These are phyloP conservation scores for Mycena pura DNA, from an alignment of 768 basidiomycete genomes.

Conservation along the genomic window DNA sequence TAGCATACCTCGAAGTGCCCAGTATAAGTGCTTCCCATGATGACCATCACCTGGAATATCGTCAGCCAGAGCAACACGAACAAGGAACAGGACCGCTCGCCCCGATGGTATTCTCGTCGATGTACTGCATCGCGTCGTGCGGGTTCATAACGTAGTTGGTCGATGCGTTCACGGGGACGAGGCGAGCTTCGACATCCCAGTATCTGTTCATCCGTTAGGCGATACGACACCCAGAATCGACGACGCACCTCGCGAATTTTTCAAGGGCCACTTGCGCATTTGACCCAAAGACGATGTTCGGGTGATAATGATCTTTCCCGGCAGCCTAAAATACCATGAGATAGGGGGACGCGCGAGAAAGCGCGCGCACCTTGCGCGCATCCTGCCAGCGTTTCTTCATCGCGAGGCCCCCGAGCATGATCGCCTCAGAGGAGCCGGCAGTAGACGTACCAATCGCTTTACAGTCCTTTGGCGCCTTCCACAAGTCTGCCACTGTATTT, in stretches of 20 bases:
- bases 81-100: conserved; percentile 20
- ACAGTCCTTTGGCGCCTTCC: conserved; percentile 65
- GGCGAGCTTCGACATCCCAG: conserved; percentile 67
- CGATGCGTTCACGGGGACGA: conserved; percentile 52
- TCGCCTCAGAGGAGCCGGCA: conserved; percentile 70
- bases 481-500: conserved; percentile 57
- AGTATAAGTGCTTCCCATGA: conserved; percentile 61
- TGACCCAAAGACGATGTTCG: conserved; percentile 64
- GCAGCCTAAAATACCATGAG: conserved; percentile 38
- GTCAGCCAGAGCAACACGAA: neutral
- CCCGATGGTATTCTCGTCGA: conserved; percentile 77
- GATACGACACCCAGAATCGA: neutral
- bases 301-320: conserved; percentile 60
- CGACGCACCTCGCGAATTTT: conserved; percentile 61
- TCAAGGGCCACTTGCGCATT: conserved; percentile 71
- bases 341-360: neutral
- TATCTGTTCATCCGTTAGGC: conserved; percentile 39
- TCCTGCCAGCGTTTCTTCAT: conserved; percentile 69
- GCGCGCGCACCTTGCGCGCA: conserved; percentile 48
- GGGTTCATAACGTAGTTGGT: conserved; percentile 62
- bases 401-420: conserved; percentile 74
- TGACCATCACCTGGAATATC: conserved; percentile 51
- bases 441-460: conserved; percentile 69
- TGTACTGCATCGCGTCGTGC: conserved; percentile 59
- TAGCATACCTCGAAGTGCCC: conserved; percentile 71